Evolutionary conservation across 768 basidiomycete species (phyloP).

Genomic region (Kwoniella sp.): DNA sequence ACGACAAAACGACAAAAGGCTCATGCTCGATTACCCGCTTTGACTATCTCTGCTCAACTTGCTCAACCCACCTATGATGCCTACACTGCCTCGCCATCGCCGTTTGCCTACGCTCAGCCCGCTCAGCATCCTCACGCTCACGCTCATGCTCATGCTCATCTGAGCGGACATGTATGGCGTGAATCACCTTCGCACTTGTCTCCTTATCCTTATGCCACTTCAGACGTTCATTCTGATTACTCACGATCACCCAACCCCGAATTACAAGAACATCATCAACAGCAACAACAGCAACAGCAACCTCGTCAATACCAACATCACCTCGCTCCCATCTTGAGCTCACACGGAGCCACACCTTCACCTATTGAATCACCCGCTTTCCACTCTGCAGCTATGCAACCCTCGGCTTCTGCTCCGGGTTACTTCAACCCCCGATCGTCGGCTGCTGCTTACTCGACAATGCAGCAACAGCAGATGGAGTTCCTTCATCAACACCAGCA

Average conservation of each 20-base stretch:
- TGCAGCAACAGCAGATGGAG: slow-evolving; percentile 47
- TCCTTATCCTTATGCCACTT: slow-evolving; percentile 27
- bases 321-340: slow-evolving; percentile 36
- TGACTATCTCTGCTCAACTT: slow-evolving; percentile 22
- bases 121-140: not conserved
- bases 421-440: slow-evolving; percentile 24
- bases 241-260: slow-evolving; percentile 38
- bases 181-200: slow-evolving; percentile 29
- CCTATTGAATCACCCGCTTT: slow-evolving; percentile 30
- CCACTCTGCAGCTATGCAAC: slow-evolving; percentile 24
- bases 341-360: slow-evolving; percentile 17
- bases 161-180: slow-evolving; percentile 17
- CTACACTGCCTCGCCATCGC: slow-evolving; percentile 27
- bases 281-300: slow-evolving; percentile 18
- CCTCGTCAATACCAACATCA: slow-evolving; percentile 25
- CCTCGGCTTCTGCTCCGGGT: slow-evolving; percentile 6
- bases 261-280: slow-evolving; percentile 2
- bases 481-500: slow-evolving; percentile 36
- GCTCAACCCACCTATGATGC: slow-evolving; percentile 22
- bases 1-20: slow-evolving; percentile 37
- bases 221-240: slow-evolving; percentile 32
- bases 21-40: slow-evolving; percentile 25
- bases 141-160: slow-evolving; percentile 4
- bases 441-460: slow-evolving; percentile 21
- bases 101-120: slow-evolving; percentile 21